Evolutionary conservation across 352 stramenopile genomes (phyloP).

Genomic region (Globisporangium recalcitrans): DNA sequence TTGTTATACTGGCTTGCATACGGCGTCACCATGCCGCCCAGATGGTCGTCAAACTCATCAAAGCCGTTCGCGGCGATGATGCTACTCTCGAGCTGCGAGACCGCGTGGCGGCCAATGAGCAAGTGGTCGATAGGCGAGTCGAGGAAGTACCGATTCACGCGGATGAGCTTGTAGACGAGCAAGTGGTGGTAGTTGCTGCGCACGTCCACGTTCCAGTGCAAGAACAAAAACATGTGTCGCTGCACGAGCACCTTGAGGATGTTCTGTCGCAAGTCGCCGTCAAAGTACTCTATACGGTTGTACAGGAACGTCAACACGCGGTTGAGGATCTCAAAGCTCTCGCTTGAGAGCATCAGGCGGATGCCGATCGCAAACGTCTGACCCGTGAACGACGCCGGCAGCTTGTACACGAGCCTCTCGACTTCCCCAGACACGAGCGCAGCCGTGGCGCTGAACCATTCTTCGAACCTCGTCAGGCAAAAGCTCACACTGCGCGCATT

Average conservation of each 20-base stretch:
- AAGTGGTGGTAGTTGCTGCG: constrained; percentile 70
- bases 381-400: constrained; percentile 41
- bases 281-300: constrained; percentile 66
- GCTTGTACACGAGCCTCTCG: constrained; percentile 35
- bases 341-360: constrained; percentile 63
- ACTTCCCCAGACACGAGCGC: constrained; percentile 13
- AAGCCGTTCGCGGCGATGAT: constrained; percentile 17
- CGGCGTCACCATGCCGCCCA: constrained; percentile 5
- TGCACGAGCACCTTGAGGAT: constrained; percentile 69
- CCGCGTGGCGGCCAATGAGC: constrained; percentile 49
- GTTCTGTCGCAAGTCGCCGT: constrained; percentile 57
- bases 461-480: constrained; percentile 55
- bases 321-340: constrained; percentile 69
- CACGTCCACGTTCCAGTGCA: constrained; percentile 77
- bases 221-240: constrained; percentile 70
- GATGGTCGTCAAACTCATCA: constrained; percentile 26
- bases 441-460: constrained; percentile 55
- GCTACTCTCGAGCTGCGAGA: constrained; percentile 33
- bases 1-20: constrained; percentile 4
- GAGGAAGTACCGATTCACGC: constrained; percentile 54
- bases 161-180: constrained; percentile 58
- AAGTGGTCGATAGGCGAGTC: constrained; percentile 65
- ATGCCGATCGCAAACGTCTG: constrained; percentile 53
- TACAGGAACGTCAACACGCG: constrained; percentile 68
- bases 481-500: constrained; percentile 56